phyloP scores from a whole-genome alignment of 179 eudicot species.

The Silene coronaria region DNA sequence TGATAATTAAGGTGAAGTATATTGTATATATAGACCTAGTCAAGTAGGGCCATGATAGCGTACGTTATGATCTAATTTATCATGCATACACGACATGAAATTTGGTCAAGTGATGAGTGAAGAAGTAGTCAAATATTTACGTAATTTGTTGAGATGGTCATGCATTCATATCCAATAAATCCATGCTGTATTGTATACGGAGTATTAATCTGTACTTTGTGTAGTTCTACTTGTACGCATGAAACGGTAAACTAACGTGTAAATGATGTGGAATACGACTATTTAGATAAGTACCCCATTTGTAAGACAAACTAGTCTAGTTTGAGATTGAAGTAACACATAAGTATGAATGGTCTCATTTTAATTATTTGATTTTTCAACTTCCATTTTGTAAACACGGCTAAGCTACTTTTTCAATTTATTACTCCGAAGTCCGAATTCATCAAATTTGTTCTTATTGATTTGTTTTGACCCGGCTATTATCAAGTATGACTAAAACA shows the following conservation, averaged over 20 bases:
- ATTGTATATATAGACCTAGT: no score
- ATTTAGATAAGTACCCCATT: no score
- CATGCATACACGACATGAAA: neutral
- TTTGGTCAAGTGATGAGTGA: neutral
- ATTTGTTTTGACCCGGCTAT: neutral
- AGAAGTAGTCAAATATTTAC: neutral
- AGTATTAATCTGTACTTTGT: no score
- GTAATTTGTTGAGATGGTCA: neutral
- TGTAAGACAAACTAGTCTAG: neutral
- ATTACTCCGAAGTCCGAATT: neutral
- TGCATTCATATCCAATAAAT: neutral
- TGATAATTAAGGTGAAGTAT: no score
- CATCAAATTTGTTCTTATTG: neutral
- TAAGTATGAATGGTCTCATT: neutral
- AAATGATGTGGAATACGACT: neutral
- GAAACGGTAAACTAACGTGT: neutral
- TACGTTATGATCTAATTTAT: no score
- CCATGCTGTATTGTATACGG: no score
- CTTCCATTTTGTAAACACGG: neutral
- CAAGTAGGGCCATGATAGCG: no score
- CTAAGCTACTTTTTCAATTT: neutral
- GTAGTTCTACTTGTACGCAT: neutral
- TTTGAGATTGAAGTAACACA: neutral
- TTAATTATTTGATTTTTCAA: neutral
- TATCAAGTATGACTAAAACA: no score